A percentile compares a stretch with the other conserved stretches of the same genome.
Conservation (phyloP, 306 rosid species). For the Cyamopsis tetragonoloba region DNA sequence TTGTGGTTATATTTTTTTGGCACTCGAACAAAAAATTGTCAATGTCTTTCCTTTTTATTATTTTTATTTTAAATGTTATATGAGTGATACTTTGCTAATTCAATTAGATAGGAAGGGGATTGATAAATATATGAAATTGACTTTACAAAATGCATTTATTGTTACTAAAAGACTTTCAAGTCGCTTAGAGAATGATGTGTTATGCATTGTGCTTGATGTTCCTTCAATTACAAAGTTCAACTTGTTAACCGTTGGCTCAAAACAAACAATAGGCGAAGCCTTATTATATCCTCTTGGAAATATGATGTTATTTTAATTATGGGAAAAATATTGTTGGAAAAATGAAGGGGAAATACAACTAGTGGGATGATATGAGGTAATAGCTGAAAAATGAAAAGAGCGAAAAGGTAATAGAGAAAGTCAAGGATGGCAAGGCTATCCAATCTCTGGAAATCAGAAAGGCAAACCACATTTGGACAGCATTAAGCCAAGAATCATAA, state of each 20-base stretch:
- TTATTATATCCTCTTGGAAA: neutral
- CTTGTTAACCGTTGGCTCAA: neutral
- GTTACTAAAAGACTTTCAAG: neutral
- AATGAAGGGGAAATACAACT: neutral
- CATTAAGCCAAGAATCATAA: neutral
- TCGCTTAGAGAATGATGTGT: neutral
- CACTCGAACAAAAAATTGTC: no score
- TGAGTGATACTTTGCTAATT: neutral
- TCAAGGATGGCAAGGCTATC: constrained; percentile 5
- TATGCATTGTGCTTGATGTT: neutral
- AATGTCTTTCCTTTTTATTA: no score
- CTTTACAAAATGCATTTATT: neutral
- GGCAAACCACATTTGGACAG: neutral
- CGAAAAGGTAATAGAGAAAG: neutral
- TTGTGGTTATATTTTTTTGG: neutral
- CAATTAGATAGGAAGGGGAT: neutral
- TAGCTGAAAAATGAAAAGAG: neutral
- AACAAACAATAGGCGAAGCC: neutral
- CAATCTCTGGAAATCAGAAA: neutral
- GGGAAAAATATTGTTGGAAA: neutral
- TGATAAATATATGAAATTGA: neutral
- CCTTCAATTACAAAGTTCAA: neutral
- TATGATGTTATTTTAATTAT: neutral
- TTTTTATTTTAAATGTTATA: no score
- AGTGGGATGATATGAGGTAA: neutral